Evolutionary conservation across 1,284 basidiomycete genomes (phyloP).

Genomic region (Austroboletus novae-zelandiae): DNA sequence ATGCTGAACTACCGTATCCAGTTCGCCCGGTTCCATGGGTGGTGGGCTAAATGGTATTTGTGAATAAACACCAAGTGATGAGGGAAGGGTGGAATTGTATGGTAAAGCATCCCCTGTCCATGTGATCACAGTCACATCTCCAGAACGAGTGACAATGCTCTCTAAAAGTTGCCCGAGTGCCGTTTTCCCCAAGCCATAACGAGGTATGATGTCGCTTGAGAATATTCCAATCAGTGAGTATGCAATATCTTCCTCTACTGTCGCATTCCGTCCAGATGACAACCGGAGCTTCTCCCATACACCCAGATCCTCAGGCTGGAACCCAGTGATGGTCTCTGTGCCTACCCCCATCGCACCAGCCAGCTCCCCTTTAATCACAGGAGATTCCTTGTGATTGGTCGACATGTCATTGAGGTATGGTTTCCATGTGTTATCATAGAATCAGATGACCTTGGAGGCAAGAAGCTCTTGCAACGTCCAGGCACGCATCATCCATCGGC

Average conservation of each 20-base stretch:
- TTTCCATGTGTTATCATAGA: conserved; percentile 8
- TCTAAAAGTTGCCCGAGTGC: background rate
- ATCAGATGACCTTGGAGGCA: conserved; percentile 7
- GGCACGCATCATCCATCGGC: conserved; percentile 16
- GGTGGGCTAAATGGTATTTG: background rate
- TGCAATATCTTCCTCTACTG: background rate
- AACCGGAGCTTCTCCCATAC: conserved; percentile 12
- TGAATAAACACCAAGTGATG: conserved; percentile 1
- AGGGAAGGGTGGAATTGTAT: conserved; percentile 4
- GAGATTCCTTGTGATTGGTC: background rate
- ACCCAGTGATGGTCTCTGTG: background rate
- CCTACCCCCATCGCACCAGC: background rate
- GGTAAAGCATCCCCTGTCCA: conserved; percentile 4
- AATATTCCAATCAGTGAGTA: conserved; percentile 1
- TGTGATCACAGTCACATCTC: conserved; percentile 7
- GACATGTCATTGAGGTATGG: background rate
- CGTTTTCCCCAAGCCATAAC: background rate
- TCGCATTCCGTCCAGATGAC: conserved; percentile 5
- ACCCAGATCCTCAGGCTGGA: background rate
- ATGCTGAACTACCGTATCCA: background rate
- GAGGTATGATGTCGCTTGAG: background rate
- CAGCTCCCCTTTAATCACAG: background rate
- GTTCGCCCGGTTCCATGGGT: background rate
- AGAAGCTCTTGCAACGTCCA: conserved; percentile 18
- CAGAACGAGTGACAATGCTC: conserved; percentile 4